Evolutionary conservation across 1,284 basidiomycete species (phyloP).

Genomic region (Exsudoporus floridanus): DNA sequence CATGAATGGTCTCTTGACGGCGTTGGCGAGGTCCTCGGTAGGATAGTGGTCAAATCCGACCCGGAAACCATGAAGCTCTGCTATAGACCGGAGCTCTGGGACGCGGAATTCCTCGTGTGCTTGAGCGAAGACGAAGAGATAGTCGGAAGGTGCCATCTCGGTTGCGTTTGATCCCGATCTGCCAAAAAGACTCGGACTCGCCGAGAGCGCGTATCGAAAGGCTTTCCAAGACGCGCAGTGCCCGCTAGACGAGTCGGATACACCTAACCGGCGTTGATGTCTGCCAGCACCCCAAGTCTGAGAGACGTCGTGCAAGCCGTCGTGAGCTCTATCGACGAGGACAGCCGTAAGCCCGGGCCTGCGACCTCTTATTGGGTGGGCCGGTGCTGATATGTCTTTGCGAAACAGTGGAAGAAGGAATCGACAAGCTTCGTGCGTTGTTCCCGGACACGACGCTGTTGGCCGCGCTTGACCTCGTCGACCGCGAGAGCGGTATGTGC

Average conservation of each 20-base stretch:
- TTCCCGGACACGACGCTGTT: conserved; percentile 62
- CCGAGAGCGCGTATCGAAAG: neutral
- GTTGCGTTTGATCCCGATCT: neutral
- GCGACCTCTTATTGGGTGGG: neutral
- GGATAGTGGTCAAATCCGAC: conserved; percentile 42
- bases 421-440: conserved; percentile 54
- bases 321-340: conserved; percentile 31
- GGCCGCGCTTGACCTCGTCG: conserved; percentile 70
- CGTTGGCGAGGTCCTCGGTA: conserved; percentile 39
- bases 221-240: neutral
- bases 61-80: conserved; percentile 63
- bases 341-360: conserved; percentile 25
- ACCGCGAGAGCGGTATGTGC: conserved; percentile 56
- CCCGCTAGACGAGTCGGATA: neutral
- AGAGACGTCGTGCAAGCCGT: conserved; percentile 30
- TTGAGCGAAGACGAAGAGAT: conserved; percentile 78
- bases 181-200: neutral
- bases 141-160: conserved; percentile 40
- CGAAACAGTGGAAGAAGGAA: conserved; percentile 51
- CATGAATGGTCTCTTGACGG: conserved; percentile 70
- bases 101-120: conserved; percentile 78
- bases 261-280: conserved; percentile 14
- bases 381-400: conserved; percentile 6
- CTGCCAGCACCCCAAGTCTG: conserved; percentile 17
- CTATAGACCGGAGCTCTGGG: conserved; percentile 73